Percentiles rank a stretch among this genome's conserved stretches.
phyloP scores from a whole-genome alignment of 2,329 filamentous ascomycete species.

The Penicillium expansum region DNA sequence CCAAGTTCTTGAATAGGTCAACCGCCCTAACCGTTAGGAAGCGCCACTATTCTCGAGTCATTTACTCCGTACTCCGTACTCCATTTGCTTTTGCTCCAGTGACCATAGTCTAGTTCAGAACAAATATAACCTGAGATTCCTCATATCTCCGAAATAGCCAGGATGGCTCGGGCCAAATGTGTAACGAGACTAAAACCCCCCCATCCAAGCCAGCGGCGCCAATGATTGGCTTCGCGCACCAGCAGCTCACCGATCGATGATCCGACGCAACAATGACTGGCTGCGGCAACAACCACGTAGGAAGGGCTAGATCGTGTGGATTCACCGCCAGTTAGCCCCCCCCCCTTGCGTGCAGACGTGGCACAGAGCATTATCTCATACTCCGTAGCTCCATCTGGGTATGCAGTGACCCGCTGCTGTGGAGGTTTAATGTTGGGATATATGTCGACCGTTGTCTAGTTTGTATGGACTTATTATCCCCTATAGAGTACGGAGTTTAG shows the following conservation, averaged over 20 bases:
- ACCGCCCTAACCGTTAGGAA: conserved; percentile 6
- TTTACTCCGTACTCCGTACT: too few species aligned
- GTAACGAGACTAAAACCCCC: conserved; percentile 20
- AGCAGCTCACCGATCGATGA: conserved; percentile 28
- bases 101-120: neutral
- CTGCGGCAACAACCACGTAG: conserved; percentile 24
- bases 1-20: neutral
- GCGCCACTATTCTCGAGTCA: conserved; percentile 6
- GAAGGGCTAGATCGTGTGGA: conserved; percentile 25
- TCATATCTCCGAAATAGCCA: conserved; percentile 13
- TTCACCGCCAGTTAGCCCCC: conserved; percentile 27
- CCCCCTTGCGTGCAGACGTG: conserved; percentile 25
- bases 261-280: conserved; percentile 28
- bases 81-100: neutral
- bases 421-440: neutral
- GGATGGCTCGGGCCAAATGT: conserved; percentile 21
- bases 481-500: neutral
- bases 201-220: neutral
- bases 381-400: neutral
- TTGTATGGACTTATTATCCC: neutral
- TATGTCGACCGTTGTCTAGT: neutral
- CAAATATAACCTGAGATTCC: neutral
- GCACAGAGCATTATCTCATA: conserved; percentile 11
- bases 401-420: conserved; percentile 1
- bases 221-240: conserved; percentile 10